Conservation (phyloP, 805 yeast species). For the Metschnikowia amazonensis region DNA sequence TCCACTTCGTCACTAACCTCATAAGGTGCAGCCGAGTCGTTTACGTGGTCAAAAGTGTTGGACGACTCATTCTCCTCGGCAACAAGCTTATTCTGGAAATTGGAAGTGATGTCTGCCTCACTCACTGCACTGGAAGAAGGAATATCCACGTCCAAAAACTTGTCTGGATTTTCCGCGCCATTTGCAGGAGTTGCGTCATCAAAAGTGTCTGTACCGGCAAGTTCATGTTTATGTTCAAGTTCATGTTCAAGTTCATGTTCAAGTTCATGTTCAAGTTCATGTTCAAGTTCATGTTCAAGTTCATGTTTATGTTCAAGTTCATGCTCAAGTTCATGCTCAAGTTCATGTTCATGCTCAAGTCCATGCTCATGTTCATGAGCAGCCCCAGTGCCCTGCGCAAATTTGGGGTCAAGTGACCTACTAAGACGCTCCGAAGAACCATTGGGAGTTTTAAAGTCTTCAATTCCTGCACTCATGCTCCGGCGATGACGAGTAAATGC, state of each 20-base stretch:
- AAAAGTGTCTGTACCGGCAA: too few relatives aligned
- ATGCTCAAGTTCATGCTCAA: too few relatives aligned
- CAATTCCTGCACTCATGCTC: slow-evolving; percentile 34
- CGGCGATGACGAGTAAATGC: slow-evolving; percentile 30
- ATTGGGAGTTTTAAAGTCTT: slow-evolving; percentile 25
- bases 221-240: background rate
- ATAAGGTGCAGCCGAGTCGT: background rate
- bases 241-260: too few relatives aligned
- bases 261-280: too few relatives aligned
- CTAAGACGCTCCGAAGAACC: slow-evolving; percentile 19
- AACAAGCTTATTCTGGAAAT: background rate
- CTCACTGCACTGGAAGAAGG: slow-evolving; percentile 26
- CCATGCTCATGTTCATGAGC: too few relatives aligned
- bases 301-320: too few relatives aligned
- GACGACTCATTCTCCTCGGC: background rate
- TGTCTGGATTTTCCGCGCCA: slow-evolving; percentile 14
- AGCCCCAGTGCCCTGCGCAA: background rate
- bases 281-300: too few relatives aligned
- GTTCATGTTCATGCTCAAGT: too few relatives aligned
- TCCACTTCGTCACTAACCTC: background rate
- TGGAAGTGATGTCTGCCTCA: slow-evolving; percentile 1
- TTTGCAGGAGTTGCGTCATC: background rate
- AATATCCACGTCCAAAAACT: slow-evolving; percentile 29
- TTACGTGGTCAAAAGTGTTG: background rate
- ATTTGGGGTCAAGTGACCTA: slow-evolving; percentile 27